A percentile compares a stretch with the other conserved stretches of the same genome.
Conservation (phyloP, 1,139 yeast species). For the Candida tetrigidarum region DNA sequence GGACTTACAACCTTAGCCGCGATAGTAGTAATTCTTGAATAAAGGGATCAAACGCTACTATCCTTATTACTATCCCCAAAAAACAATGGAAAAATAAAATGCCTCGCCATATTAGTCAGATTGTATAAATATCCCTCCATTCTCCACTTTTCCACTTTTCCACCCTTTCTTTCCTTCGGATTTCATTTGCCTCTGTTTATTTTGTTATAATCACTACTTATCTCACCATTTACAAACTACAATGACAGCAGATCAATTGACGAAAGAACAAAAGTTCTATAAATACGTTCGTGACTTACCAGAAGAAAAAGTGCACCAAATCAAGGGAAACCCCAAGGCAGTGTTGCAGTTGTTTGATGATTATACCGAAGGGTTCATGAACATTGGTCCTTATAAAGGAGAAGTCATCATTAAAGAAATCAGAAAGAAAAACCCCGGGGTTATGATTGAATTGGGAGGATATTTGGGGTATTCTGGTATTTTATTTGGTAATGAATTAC, state of each 20-base stretch:
- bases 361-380: slow-evolving; percentile 28
- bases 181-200: too few species aligned
- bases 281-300: slow-evolving; percentile 29
- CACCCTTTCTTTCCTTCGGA: background rate
- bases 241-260: slow-evolving; percentile 7
- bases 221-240: background rate
- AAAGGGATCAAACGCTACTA: too few species aligned
- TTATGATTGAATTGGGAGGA: slow-evolving; percentile 48
- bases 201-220: too few species aligned
- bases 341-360: slow-evolving; percentile 38
- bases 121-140: background rate
- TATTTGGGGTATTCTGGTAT: slow-evolving; percentile 51
- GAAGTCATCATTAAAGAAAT: slow-evolving; percentile 30
- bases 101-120: too few species aligned
- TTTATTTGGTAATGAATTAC: slow-evolving; percentile 33
- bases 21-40: too few species aligned
- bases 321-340: slow-evolving; percentile 32
- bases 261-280: slow-evolving; percentile 26
- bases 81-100: background rate
- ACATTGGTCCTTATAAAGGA: slow-evolving; percentile 41
- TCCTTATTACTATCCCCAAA: too few species aligned
- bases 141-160: background rate
- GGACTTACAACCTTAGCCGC: too few species aligned
- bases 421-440: slow-evolving; percentile 29
- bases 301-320: slow-evolving; percentile 20